Evolutionary conservation across 805 yeast genomes (phyloP).

Genomic region (Yarrowia sp.): DNA sequence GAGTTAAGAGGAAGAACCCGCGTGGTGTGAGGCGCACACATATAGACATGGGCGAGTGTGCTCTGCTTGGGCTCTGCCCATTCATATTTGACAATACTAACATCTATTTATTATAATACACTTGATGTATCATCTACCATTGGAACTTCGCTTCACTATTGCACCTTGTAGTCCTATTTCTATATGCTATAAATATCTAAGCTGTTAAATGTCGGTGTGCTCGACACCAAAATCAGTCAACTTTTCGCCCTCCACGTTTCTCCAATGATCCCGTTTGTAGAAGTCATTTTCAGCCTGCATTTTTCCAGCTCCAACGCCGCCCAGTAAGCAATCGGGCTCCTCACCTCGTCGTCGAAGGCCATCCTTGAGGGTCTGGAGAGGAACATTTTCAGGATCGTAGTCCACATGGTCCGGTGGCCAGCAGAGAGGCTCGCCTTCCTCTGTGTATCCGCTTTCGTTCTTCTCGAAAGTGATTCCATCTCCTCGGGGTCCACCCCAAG

Average conservation of each 20-base stretch:
- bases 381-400: neutral
- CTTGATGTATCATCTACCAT: neutral
- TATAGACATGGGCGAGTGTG: no score
- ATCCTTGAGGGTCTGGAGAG: neutral
- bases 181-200: conserved; percentile 12
- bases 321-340: conserved; percentile 20
- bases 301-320: neutral
- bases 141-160: no score
- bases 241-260: conserved; percentile 77
- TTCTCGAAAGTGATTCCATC: conserved; percentile 58
- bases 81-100: neutral
- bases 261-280: conserved; percentile 54
- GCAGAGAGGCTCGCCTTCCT: conserved; percentile 49
- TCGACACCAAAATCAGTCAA: conserved; percentile 88
- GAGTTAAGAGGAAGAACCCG: neutral
- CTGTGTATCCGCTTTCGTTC: conserved; percentile 45
- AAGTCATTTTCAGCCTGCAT: conserved; percentile 10
- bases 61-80: no score
- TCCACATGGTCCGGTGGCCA: conserved; percentile 86
- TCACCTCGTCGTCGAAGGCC: conserved; percentile 7
- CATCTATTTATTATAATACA: neutral
- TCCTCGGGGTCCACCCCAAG: conserved; percentile 63
- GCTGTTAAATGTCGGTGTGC: conserved; percentile 16
- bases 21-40: no score
- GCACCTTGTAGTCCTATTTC: neutral